phyloP scores from a whole-genome alignment of 805 yeast species.

The Maudiozyma barnettii region DNA sequence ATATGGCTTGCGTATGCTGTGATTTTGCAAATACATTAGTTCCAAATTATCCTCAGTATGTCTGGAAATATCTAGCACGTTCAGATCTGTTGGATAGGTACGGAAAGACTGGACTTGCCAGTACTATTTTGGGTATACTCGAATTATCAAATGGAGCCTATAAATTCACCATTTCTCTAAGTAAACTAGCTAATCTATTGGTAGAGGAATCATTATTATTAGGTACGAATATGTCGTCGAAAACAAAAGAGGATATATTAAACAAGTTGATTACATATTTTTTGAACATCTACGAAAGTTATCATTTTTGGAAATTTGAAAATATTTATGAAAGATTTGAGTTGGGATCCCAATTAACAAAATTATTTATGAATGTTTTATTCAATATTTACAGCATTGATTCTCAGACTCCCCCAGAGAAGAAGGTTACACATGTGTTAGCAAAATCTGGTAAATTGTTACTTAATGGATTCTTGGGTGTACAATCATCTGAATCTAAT shows the following conservation, averaged over 20 bases:
- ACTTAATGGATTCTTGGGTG: conserved; percentile 45
- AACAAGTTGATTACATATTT: conserved; percentile 45
- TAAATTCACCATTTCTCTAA: conserved; percentile 49
- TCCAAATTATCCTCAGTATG: conserved; percentile 47
- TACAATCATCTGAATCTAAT: conserved; percentile 42
- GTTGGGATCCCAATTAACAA: conserved; percentile 47
- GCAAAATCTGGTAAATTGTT: conserved; percentile 43
- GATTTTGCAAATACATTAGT: conserved; percentile 42
- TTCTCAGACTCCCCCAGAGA: conserved; percentile 27
- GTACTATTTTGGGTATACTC: conserved; percentile 54
- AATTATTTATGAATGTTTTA: conserved; percentile 47
- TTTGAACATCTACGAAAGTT: conserved; percentile 66
- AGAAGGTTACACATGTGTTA: conserved; percentile 41
- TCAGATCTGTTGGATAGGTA: conserved; percentile 55
- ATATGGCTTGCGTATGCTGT: conserved; percentile 37
- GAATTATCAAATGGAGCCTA: conserved; percentile 65
- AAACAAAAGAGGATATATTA: conserved; percentile 46
- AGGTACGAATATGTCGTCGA: conserved; percentile 28
- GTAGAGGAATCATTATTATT: conserved; percentile 34
- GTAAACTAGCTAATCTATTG: conserved; percentile 46
- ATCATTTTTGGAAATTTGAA: conserved; percentile 57
- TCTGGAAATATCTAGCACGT: conserved; percentile 70
- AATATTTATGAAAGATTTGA: conserved; percentile 47
- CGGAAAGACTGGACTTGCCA: conserved; percentile 56
- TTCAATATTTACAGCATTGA: conserved; percentile 48